phyloP scores from a whole-genome alignment of 805 yeast genomes.

The Pichia kluyveri region DNA sequence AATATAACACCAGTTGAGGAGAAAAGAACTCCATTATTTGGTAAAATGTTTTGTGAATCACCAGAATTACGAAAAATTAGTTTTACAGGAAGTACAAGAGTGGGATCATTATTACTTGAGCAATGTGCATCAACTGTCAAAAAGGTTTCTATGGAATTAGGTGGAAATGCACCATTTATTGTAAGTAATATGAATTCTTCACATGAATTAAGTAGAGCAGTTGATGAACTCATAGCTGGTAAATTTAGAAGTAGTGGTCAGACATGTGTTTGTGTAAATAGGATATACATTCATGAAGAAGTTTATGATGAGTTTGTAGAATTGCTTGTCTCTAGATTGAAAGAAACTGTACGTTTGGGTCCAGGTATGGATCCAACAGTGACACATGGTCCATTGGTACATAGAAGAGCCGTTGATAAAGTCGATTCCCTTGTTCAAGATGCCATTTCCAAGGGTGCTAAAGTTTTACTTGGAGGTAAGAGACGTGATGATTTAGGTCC shows the following conservation, averaged over 20 bases:
- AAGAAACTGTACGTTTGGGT: constrained; percentile 43
- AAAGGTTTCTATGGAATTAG: constrained; percentile 64
- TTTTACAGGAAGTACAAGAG: constrained; percentile 70
- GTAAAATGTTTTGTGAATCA: constrained; percentile 47
- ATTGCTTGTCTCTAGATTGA: constrained; percentile 35
- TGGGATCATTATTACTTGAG: constrained; percentile 57
- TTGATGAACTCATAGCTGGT: constrained; percentile 48
- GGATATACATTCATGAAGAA: constrained; percentile 52
- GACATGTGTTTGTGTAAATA: constrained; percentile 71
- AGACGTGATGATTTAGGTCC: constrained; percentile 52
- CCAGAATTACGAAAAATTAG: constrained; percentile 54
- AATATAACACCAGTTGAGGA: constrained; percentile 49
- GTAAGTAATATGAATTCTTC: constrained; percentile 59
- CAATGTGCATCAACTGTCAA: constrained; percentile 55
- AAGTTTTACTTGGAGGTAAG: constrained; percentile 49
- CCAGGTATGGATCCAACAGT: constrained; percentile 47
- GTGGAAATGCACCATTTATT: constrained; percentile 76
- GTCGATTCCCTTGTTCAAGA: constrained; percentile 53
- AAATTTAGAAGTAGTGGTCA: constrained; percentile 74
- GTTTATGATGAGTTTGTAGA: constrained; percentile 51
- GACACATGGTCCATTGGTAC: constrained; percentile 71
- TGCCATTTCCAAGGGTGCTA: constrained; percentile 55
- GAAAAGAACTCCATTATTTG: constrained; percentile 34
- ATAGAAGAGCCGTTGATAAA: constrained; percentile 46
- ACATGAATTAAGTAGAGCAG: constrained; percentile 41